A percentile compares a stretch with the other conserved stretches of the same genome.
These are phyloP conservation scores for Pythium volutum DNA, from an alignment of 352 stramenopile genomes.

Conservation along the genomic window DNA sequence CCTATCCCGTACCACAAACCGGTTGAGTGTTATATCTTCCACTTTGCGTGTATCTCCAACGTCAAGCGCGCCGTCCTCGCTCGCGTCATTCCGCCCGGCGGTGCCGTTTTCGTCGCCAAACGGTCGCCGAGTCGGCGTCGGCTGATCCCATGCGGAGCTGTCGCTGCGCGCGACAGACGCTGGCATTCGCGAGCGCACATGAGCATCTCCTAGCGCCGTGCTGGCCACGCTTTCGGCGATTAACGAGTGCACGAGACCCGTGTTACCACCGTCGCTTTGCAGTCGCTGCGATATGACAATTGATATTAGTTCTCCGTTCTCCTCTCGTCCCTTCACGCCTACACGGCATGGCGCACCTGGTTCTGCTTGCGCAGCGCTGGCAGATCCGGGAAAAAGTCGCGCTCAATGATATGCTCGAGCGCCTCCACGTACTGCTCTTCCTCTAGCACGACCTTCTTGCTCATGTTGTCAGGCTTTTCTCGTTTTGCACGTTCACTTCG, in stretches of 20 bases:
- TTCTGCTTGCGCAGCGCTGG: conserved; percentile 50
- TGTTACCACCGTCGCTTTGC: not conserved
- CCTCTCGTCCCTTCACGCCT: too few relatives aligned
- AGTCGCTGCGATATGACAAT: not conserved
- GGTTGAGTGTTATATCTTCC: conserved; percentile 50
- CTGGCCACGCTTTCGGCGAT: not conserved
- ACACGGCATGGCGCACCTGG: conserved; percentile 30
- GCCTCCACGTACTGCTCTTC: conserved; percentile 78
- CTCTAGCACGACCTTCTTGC: conserved; percentile 65
- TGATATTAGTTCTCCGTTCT: not conserved
- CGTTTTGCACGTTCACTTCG: too few relatives aligned
- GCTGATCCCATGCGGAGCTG: conserved; percentile 56
- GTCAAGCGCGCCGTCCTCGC: not conserved
- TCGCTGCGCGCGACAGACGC: conserved; percentile 8
- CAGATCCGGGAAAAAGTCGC: conserved; percentile 85
- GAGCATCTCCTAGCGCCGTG: not conserved
- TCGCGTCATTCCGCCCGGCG: not conserved
- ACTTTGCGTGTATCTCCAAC: not conserved
- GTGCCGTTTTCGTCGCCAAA: conserved; percentile 8
- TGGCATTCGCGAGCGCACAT: not conserved
- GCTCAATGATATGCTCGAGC: conserved; percentile 80
- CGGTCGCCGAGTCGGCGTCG: conserved; percentile 32
- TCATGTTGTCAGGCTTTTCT: conserved; percentile 9
- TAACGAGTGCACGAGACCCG: not conserved
- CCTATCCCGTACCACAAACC: conserved; percentile 49